These are phyloP conservation scores for Tuctoria greenei DNA, from an alignment of 176 grass and related monocot species.

Conservation along the genomic window DNA sequence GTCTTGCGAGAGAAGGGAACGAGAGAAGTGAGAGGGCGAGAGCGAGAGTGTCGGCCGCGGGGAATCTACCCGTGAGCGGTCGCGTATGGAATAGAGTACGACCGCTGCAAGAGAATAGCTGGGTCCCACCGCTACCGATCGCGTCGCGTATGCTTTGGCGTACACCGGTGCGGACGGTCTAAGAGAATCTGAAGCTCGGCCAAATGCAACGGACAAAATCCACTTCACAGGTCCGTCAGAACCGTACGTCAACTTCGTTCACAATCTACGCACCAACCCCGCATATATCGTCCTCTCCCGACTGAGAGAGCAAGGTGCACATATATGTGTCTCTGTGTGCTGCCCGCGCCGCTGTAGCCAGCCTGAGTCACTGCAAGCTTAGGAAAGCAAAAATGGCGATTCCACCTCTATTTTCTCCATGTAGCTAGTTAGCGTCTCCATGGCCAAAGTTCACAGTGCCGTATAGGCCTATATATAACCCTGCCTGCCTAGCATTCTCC, in stretches of 20 bases:
- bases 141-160: too few species aligned
- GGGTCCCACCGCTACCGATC: too few species aligned
- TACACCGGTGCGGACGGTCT: slow-evolving; percentile 30
- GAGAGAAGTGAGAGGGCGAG: too few species aligned
- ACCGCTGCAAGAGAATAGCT: too few species aligned
- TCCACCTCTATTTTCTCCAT: slow-evolving; percentile 25
- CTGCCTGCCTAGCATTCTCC: neutral
- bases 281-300: neutral
- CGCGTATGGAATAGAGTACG: too few species aligned
- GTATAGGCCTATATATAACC: neutral
- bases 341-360: neutral
- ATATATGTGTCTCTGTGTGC: neutral
- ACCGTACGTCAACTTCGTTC: slow-evolving; percentile 40
- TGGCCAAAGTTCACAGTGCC: slow-evolving; percentile 8
- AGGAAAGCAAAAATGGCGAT: slow-evolving; percentile 15
- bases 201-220: slow-evolving; percentile 86
- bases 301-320: neutral
- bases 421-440: slow-evolving; percentile 28
- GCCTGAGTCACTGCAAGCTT: slow-evolving; percentile 19
- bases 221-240: slow-evolving; percentile 54
- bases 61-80: too few species aligned
- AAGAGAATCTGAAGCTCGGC: slow-evolving; percentile 60
- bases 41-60: too few species aligned
- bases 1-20: too few species aligned
- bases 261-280: slow-evolving; percentile 18